Evolutionary conservation across 257 asterid genomes (phyloP).

Genomic region (Nicotiana benthamiana): DNA sequence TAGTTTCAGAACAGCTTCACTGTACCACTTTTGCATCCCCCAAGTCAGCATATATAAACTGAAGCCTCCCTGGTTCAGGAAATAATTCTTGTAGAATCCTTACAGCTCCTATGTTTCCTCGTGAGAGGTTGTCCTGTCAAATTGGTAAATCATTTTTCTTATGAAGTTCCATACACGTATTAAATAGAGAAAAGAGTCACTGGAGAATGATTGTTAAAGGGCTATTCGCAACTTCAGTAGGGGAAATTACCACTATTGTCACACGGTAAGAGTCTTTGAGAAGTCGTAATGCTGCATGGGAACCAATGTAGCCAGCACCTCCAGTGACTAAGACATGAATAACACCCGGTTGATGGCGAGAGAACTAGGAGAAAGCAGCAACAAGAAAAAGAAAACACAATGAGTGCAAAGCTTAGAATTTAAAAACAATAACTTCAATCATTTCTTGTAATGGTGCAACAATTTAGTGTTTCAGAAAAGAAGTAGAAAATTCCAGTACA

Average conservation of each 20-base stretch:
- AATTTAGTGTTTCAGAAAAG: neutral
- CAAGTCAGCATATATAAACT: constrained; percentile 81
- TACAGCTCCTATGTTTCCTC: constrained; percentile 86
- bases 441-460: neutral
- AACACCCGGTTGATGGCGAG: constrained; percentile 71
- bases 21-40: constrained; percentile 78
- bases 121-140: constrained; percentile 79
- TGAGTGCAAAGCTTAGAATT: neutral
- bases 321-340: constrained; percentile 92
- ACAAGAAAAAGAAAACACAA: constrained; percentile 6
- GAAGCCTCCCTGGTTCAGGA: constrained; percentile 90
- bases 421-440: constrained; percentile 3
- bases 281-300: constrained; percentile 83
- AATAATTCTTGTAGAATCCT: constrained; percentile 58
- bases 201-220: constrained; percentile 5
- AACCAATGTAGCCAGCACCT: constrained; percentile 95
- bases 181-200: neutral
- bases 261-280: constrained; percentile 79
- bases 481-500: neutral
- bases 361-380: constrained; percentile 41
- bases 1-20: constrained; percentile 1
- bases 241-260: constrained; percentile 71
- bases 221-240: neutral
- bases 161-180: neutral
- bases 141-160: neutral